Conservation (phyloP, 129 eudicot species). For the Tanacetum coccineum region DNA sequence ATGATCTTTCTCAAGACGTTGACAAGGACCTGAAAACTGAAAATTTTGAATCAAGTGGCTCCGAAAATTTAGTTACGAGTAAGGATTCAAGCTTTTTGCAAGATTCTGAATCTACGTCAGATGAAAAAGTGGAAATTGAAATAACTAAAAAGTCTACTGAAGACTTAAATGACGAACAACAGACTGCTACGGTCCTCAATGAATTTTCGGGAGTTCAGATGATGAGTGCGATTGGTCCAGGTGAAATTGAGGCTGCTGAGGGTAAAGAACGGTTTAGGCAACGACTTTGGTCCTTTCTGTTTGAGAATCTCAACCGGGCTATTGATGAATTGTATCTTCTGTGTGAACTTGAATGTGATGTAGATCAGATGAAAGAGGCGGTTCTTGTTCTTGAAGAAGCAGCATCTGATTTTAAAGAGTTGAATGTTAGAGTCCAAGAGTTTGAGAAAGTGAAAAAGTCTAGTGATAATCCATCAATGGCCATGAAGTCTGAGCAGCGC, state of each 20-base stretch:
- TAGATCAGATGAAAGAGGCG: slow-evolving; percentile 89
- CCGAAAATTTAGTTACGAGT: slow-evolving; percentile 27
- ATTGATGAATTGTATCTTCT: slow-evolving; percentile 88
- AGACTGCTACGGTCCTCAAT: slow-evolving; percentile 26
- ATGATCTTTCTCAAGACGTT: slow-evolving; percentile 21
- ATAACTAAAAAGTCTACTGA: not conserved
- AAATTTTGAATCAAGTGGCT: slow-evolving; percentile 28
- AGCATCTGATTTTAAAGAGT: slow-evolving; percentile 77
- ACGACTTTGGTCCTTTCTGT: slow-evolving; percentile 93
- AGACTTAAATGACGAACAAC: too few relatives aligned
- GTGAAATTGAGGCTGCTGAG: slow-evolving; percentile 54
- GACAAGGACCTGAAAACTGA: slow-evolving; percentile 19
- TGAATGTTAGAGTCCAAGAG: slow-evolving; percentile 67
- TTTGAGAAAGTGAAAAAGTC: slow-evolving; percentile 69
- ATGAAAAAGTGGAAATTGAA: slow-evolving; percentile 24
- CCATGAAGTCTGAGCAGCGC: slow-evolving; percentile 80
- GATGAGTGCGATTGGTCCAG: slow-evolving; percentile 25
- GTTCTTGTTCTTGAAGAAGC: slow-evolving; percentile 98
- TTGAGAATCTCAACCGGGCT: slow-evolving; percentile 92
- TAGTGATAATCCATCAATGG: slow-evolving; percentile 44
- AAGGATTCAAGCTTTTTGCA: slow-evolving; percentile 26
- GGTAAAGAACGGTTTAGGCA: slow-evolving; percentile 95
- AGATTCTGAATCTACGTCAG: slow-evolving; percentile 21
- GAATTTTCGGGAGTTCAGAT: slow-evolving; percentile 38
- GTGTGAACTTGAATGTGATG: slow-evolving; percentile 94